phyloP scores from a whole-genome alignment of 257 asterid genomes.

The Mentha longifolia region DNA sequence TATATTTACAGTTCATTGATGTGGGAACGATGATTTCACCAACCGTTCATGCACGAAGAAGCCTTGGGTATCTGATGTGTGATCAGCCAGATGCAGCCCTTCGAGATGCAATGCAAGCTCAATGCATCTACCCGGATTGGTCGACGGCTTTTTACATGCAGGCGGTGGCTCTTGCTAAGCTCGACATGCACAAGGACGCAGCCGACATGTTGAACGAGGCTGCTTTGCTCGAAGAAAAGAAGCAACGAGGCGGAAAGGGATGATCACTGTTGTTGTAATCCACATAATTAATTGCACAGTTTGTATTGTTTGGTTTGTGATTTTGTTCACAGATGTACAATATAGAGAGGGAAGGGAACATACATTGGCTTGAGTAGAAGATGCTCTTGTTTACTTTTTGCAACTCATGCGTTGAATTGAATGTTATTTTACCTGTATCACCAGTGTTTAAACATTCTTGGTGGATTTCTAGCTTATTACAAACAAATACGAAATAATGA shows the following conservation, averaged over 20 bases:
- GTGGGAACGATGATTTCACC: conserved; percentile 98
- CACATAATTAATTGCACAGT: conserved; percentile 31
- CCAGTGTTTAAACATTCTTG: conserved; percentile 21
- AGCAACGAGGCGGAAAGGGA: conserved; percentile 66
- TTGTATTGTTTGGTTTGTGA: conserved; percentile 49
- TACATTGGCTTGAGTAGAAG: conserved; percentile 29
- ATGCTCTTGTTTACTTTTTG: conserved; percentile 31
- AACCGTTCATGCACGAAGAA: conserved; percentile 91
- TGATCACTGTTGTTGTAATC: conserved; percentile 42
- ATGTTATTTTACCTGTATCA: conserved; percentile 38
- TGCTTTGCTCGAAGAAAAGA: conserved; percentile 79
- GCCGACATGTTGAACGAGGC: conserved; percentile 98
- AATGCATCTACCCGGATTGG: conserved; percentile 90
- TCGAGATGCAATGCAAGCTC: conserved; percentile 99
- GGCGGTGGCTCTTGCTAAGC: conserved; percentile 93
- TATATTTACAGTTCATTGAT: conserved; percentile 75
- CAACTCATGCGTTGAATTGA: conserved; percentile 30
- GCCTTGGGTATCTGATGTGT: conserved; percentile 91
- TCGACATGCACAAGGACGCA: conserved; percentile 97
- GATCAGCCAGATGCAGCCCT: conserved; percentile 97
- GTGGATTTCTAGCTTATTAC: too few relatives aligned
- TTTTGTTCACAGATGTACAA: conserved; percentile 49
- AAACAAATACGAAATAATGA: too few relatives aligned
- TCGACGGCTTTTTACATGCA: conserved; percentile 98
- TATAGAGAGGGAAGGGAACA: conserved; percentile 40